phyloP scores from a whole-genome alignment of 108 stramenopile species.

The Mayamaea pseudoterrestris region DNA sequence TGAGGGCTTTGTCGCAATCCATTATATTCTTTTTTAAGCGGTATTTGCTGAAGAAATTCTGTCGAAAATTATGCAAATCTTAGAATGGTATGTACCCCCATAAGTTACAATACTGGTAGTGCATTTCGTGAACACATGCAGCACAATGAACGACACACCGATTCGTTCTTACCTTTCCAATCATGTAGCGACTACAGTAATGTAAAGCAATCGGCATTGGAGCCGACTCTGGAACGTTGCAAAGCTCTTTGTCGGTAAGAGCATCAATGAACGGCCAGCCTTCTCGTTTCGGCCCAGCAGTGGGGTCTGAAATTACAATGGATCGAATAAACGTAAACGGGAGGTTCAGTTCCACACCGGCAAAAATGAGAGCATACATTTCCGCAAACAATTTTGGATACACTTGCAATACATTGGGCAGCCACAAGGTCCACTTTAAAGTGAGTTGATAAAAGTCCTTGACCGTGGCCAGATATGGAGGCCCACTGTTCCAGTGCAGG shows the following conservation, averaged over 20 bases:
- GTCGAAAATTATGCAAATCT: background rate
- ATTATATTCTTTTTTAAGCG: conserved; percentile 46
- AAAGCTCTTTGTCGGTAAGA: conserved; percentile 7
- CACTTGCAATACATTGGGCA: conserved; percentile 46
- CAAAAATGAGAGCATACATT: conserved; percentile 54
- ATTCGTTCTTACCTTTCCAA: background rate
- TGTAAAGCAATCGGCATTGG: conserved; percentile 34
- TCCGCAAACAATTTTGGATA: conserved; percentile 62
- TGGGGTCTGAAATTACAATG: conserved; percentile 51
- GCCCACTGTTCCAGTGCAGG: conserved; percentile 53
- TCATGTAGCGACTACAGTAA: conserved; percentile 43
- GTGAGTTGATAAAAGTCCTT: conserved; percentile 61
- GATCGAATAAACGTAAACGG: conserved; percentile 52
- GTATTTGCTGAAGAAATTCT: conserved; percentile 31
- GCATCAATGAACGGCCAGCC: conserved; percentile 10
- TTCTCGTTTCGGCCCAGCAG: conserved; percentile 6
- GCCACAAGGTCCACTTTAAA: conserved; percentile 57
- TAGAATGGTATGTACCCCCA: background rate
- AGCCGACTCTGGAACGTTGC: background rate
- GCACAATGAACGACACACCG: background rate
- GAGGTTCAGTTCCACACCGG: conserved; percentile 56
- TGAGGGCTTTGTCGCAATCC: conserved; percentile 36
- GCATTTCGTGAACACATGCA: background rate
- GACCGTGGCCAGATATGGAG: conserved; percentile 68
- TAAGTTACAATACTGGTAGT: too few relatives aligned